Percentiles rank a stretch among this genome's conserved stretches.
These are phyloP conservation scores for Fusarium nanum DNA, from an alignment of 2,329 filamentous ascomycete species.

Conservation along the genomic window DNA sequence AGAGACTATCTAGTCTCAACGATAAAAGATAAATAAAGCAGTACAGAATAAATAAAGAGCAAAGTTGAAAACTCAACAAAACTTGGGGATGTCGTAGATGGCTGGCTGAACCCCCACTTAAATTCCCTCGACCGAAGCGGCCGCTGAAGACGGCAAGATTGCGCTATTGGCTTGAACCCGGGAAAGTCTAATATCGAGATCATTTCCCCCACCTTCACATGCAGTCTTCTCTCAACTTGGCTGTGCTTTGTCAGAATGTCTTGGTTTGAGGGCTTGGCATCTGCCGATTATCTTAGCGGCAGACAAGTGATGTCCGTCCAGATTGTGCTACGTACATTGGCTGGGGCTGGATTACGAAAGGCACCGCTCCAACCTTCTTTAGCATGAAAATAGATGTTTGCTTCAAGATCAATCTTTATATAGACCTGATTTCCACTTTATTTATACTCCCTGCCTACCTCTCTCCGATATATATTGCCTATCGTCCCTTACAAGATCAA, in stretches of 20 bases:
- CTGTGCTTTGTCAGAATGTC: not conserved
- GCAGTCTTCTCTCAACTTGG: not conserved
- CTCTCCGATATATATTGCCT: not conserved
- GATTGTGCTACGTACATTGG: not conserved
- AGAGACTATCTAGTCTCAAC: rapidly evolving
- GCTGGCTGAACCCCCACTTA: not conserved
- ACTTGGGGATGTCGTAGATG: not conserved
- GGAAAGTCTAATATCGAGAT: not conserved
- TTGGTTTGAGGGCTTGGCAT: not conserved
- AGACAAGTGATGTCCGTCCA: not conserved
- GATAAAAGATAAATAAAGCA: not conserved
- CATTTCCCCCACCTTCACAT: not conserved
- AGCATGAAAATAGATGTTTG: too few species aligned
- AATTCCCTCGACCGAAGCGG: not conserved
- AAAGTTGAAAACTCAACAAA: not conserved
- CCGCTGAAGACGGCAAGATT: not conserved
- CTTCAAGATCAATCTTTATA: too few species aligned
- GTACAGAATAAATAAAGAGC: not conserved
- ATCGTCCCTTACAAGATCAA: not conserved
- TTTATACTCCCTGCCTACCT: too few species aligned
- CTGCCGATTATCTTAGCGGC: not conserved
- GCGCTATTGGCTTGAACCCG: not conserved
- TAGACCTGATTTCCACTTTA: too few species aligned
- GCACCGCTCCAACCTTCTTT: too few species aligned
- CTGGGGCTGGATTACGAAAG: not conserved